Base-by-base conservation (phyloP, 1,284 basidiomycete species). In the Pascua sp. region DNA sequence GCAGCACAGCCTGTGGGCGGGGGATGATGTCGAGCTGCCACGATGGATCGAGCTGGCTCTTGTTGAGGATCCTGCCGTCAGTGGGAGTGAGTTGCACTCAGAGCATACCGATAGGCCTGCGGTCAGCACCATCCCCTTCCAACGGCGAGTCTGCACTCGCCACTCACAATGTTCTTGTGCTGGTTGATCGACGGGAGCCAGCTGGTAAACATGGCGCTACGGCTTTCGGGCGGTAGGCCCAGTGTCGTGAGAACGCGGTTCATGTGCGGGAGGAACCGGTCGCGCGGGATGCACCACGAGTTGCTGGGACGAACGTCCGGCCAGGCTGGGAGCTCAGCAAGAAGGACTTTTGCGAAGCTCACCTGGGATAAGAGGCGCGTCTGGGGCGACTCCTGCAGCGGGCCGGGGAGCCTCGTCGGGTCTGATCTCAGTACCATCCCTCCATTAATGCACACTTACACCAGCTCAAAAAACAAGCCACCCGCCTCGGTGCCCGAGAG, bases 191-290 rank as follows among this genome's bases (percentile, higher is more conserved):
- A 59, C 3, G 74, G 74, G 8, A 76, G 60, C 73, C 73, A 76
- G n/a, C 59, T 47, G 0, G 70, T 73, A 50, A 76, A 73, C 64
- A 75, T 69, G 4, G 59, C 47, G 11, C 71, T 71, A 36, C 74
- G 61, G 42, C 63, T 67, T 50, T 74, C 70, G 1, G 72, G 65
- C 0, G 73, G 72, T 24, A 76, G 51, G 7, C 73, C 72, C 1
- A 75, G 60, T 11, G 65, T 57, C 2, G 48, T 37, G 39, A 76
- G 56, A 10, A 75, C 65, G 8, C 73, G 55, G 60, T 75, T 73
- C 42, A 76, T 71, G 52, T 75, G 73, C 11, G 69, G 68, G n/a
- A 74, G 55, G 53, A 75, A 76, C 36, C 68, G 60, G 13, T 56
- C 59, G 53, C 67, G 68, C 11, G 72, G 66, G 5, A 76, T 55